Evolutionary conservation across 495 filamentous ascomycete genomes (phyloP).

Genomic region (Penicillium coprophilum): DNA sequence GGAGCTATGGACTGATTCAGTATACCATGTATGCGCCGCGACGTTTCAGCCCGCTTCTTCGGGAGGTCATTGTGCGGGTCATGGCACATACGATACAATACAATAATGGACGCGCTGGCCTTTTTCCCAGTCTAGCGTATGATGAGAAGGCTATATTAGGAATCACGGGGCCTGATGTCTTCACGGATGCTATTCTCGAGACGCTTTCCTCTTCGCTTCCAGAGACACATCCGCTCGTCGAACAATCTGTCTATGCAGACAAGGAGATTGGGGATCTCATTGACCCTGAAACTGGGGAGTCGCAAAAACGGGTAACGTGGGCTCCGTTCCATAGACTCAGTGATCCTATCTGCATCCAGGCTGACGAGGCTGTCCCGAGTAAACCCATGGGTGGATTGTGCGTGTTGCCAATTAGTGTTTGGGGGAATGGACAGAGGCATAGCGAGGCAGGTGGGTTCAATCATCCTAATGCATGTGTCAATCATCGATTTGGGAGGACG

Average conservation of each 20-base stretch:
- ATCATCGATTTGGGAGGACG: conserved; percentile 39
- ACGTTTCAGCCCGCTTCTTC: conserved; percentile 41
- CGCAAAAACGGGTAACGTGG: conserved; percentile 39
- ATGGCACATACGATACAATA: conserved; percentile 38
- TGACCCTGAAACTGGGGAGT: background rate
- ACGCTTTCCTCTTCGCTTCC: conserved; percentile 36
- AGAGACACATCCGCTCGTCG: conserved; percentile 29
- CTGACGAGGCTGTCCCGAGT: conserved; percentile 18
- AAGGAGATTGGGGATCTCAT: conserved; percentile 28
- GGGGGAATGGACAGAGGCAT: conserved; percentile 48
- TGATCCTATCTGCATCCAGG: conserved; percentile 37
- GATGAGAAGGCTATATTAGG: conserved; percentile 34
- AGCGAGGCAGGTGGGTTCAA: conserved; percentile 36
- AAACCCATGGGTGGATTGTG: conserved; percentile 38
- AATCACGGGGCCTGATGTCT: conserved; percentile 42
- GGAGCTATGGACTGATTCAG: conserved; percentile 43
- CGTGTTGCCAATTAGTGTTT: conserved; percentile 44
- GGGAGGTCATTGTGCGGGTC: conserved; percentile 38
- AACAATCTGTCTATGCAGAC: conserved; percentile 31
- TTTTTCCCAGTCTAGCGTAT: conserved; percentile 17
- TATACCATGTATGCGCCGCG: conserved; percentile 43
- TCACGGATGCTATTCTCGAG: conserved; percentile 45
- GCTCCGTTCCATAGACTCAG: conserved; percentile 40
- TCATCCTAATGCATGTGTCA: conserved; percentile 37
- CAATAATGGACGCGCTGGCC: conserved; percentile 17